Evolutionary conservation across 2,329 filamentous ascomycete species (phyloP).

Genomic region (Cytospora piceae): DNA sequence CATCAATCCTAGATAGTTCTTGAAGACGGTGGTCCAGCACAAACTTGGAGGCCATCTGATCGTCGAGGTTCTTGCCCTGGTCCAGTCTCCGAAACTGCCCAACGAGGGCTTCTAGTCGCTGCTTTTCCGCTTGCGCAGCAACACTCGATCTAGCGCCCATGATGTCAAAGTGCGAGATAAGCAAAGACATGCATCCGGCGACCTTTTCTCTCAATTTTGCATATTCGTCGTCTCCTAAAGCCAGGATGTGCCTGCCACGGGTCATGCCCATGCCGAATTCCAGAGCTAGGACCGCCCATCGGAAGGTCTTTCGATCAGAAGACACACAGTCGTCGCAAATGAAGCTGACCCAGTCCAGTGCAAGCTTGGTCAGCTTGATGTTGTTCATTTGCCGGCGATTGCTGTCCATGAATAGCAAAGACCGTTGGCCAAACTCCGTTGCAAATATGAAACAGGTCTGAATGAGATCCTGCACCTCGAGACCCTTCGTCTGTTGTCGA

Average conservation of each 20-base stretch:
- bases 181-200: slow-evolving; percentile 92
- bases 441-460: slow-evolving; percentile 98
- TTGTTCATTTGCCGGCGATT: slow-evolving; percentile 97
- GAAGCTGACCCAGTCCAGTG: slow-evolving; percentile 96
- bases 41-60: slow-evolving; percentile 79
- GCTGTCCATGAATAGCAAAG: slow-evolving; percentile 91
- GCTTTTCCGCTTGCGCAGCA: slow-evolving; percentile 91
- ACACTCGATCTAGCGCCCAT: slow-evolving; percentile 94
- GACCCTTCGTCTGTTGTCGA: slow-evolving; percentile 77
- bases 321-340: slow-evolving; percentile 96
- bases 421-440: slow-evolving; percentile 97
- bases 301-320: slow-evolving; percentile 92
- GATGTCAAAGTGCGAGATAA: slow-evolving; percentile 99
- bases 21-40: slow-evolving; percentile 77
- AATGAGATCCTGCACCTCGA: slow-evolving; percentile 92
- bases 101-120: slow-evolving; percentile 78
- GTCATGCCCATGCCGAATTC: slow-evolving; percentile 99
- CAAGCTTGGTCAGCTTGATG: slow-evolving; percentile 88
- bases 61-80: slow-evolving; percentile 72
- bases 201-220: slow-evolving; percentile 82
- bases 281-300: slow-evolving; percentile 92
- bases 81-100: slow-evolving; percentile 79
- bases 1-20: slow-evolving; percentile 76
- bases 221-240: slow-evolving; percentile 87
- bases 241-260: slow-evolving; percentile 88